Conservation (phyloP, 129 eudicot genomes). For the Tagetes patula region DNA sequence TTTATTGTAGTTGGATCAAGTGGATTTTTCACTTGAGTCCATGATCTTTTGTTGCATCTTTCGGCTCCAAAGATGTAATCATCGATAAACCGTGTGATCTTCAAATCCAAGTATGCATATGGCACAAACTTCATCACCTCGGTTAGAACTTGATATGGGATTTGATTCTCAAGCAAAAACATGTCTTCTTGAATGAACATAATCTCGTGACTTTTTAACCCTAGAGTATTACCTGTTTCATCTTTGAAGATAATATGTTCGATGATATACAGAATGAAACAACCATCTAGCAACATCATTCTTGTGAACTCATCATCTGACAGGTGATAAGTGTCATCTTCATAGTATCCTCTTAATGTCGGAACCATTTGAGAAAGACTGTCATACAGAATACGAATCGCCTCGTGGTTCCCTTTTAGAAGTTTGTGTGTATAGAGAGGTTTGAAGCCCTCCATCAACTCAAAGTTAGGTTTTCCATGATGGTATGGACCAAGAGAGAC, state of each 20-base stretch:
- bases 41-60: background rate
- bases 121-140: conserved; percentile 28
- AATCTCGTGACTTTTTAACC: conserved; percentile 37
- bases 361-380: conserved; percentile 17
- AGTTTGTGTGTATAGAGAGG: conserved; percentile 20
- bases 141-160: conserved; percentile 30
- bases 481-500: conserved; percentile 48
- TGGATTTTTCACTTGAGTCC: background rate
- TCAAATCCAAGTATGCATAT: background rate
- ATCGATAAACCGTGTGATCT: conserved; percentile 25
- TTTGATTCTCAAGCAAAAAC: conserved; percentile 43
- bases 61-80: conserved; percentile 21
- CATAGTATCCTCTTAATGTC: conserved; percentile 18
- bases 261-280: conserved; percentile 35
- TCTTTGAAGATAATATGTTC: background rate
- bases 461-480: conserved; percentile 27
- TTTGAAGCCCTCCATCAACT: conserved; percentile 29
- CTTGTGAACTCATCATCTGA: conserved; percentile 25
- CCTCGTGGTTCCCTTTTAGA: background rate
- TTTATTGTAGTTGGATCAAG: background rate
- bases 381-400: conserved; percentile 17
- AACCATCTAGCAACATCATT: conserved; percentile 45
- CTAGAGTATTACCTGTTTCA: background rate
- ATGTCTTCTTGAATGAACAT: conserved; percentile 35
- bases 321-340: background rate